Conservation (phyloP, 1,284 basidiomycete genomes). For the Apiotrichum akiyoshidainum region DNA sequence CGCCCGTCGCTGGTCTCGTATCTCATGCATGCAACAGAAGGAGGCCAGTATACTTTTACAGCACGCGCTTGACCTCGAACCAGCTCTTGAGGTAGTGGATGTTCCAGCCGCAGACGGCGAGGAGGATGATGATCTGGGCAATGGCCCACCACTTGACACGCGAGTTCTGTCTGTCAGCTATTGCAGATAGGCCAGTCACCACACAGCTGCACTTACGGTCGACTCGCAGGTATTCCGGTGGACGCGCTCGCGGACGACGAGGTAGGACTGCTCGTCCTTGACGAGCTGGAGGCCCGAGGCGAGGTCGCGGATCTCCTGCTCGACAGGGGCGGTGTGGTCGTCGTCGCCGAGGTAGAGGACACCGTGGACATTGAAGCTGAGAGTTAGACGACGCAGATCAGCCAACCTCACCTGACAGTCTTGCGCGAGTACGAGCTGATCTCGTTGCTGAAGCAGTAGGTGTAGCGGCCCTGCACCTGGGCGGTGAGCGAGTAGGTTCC, state of each 20-base stretch:
- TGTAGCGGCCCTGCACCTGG: constrained; percentile 77
- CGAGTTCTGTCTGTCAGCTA: constrained; percentile 59
- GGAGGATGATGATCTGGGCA: constrained; percentile 78
- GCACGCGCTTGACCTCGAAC: constrained; percentile 91
- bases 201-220: constrained; percentile 39
- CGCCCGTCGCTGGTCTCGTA: no score
- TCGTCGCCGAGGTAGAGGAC: constrained; percentile 64
- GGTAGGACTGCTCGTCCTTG: constrained; percentile 99
- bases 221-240: constrained; percentile 70
- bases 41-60: constrained; percentile 52
- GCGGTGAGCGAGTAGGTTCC: constrained; percentile 87
- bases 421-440: constrained; percentile 95
- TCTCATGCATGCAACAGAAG: constrained; percentile 9
- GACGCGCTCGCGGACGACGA: constrained; percentile 86
- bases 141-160: constrained; percentile 99
- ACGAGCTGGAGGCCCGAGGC: constrained; percentile 80
- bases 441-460: constrained; percentile 98
- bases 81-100: constrained; percentile 93
- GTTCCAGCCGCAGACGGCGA: constrained; percentile 92
- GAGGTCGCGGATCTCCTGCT: constrained; percentile 89
- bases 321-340: constrained; percentile 77
- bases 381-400: neutral
- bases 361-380: constrained; percentile 97
- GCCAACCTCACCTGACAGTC: constrained; percentile 70
- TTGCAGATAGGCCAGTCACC: neutral